A percentile compares a stretch with the other conserved stretches of the same genome.
Conservation (phyloP, 352 stramenopile species). For the Globisporangium nunn region DNA sequence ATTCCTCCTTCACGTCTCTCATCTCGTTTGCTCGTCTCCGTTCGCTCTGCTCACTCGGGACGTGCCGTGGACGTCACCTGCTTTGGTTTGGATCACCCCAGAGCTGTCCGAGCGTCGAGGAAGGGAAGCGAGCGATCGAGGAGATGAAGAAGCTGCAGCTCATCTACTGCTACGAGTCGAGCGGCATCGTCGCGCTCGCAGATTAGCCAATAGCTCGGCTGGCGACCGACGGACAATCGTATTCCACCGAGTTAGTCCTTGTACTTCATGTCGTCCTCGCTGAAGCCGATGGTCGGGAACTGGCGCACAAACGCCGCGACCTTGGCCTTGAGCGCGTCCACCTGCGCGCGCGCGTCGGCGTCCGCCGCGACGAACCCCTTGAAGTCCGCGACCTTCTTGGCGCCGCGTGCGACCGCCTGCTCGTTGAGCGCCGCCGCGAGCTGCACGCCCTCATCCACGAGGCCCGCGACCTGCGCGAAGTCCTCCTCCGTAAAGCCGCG, state of each 20-base stretch:
- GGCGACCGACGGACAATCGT: too few relatives aligned
- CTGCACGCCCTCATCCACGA: conserved; percentile 93
- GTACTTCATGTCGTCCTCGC: conserved; percentile 90
- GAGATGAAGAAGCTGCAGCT: conserved; percentile 78
- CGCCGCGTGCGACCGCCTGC: conserved; percentile 86
- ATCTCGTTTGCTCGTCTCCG: too few relatives aligned
- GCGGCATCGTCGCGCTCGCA: conserved; percentile 60
- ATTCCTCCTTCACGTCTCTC: neutral
- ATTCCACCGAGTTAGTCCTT: conserved; percentile 39
- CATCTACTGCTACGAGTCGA: conserved; percentile 78
- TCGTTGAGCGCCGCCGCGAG: conserved; percentile 91
- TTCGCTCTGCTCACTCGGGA: neutral
- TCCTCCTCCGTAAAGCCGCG: conserved; percentile 94
- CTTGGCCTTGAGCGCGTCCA: conserved; percentile 78
- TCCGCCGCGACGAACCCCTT: conserved; percentile 72
- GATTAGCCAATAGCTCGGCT: conserved; percentile 23
- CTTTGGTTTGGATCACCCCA: conserved; percentile 11
- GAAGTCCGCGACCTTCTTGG: conserved; percentile 93
- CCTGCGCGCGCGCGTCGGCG: conserved; percentile 39
- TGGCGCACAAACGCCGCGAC: conserved; percentile 92
- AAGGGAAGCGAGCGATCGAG: conserved; percentile 61
- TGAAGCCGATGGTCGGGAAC: conserved; percentile 96
- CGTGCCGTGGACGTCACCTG: conserved; percentile 3
- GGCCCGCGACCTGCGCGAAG: conserved; percentile 92
- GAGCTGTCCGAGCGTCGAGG: conserved; percentile 68